Evolutionary conservation across 2,329 filamentous ascomycete species (phyloP).

Genomic region (Alternaria longipes): DNA sequence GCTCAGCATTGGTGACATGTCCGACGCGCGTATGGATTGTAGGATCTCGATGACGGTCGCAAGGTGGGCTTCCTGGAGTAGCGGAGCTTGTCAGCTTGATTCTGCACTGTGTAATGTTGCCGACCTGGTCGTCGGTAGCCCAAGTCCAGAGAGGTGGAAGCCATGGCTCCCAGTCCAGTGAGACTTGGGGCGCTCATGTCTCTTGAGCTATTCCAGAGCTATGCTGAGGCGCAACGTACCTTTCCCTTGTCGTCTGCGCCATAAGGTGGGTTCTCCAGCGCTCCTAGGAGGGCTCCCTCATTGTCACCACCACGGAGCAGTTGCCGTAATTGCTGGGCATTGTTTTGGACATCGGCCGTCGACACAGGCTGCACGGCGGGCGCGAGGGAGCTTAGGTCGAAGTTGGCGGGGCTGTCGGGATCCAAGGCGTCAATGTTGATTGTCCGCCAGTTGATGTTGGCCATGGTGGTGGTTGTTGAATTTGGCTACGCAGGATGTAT

Average conservation of each 20-base stretch:
- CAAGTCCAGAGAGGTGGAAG: conserved; percentile 33
- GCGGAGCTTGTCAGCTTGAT: conserved; percentile 40
- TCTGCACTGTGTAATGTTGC: conserved; percentile 29
- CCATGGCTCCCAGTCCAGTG: conserved; percentile 18
- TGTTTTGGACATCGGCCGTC: conserved; percentile 79
- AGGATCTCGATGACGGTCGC: conserved; percentile 91
- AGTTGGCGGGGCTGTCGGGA: conserved; percentile 90
- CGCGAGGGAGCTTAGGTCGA: conserved; percentile 84
- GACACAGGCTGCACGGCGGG: conserved; percentile 77
- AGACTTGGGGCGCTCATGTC: conserved; percentile 4
- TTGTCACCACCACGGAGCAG: conserved; percentile 85
- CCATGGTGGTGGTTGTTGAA: conserved; percentile 46
- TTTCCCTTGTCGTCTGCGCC: conserved; percentile 63
- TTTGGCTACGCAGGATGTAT: background rate
- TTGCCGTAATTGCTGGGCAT: conserved; percentile 85
- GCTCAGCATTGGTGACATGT: conserved; percentile 90
- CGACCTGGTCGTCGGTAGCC: conserved; percentile 36
- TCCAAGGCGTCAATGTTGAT: conserved; percentile 94
- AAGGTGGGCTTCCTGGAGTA: conserved; percentile 78
- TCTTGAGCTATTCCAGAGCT: conserved; percentile 13
- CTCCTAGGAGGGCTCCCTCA: conserved; percentile 84
- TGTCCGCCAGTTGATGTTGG: conserved; percentile 75
- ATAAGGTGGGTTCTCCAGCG: conserved; percentile 85
- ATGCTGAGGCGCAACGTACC: conserved; percentile 49
- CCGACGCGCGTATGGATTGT: conserved; percentile 93